Evolutionary conservation across 345 rosid genomes (phyloP).

Genomic region (Boechera divaricarpa): DNA sequence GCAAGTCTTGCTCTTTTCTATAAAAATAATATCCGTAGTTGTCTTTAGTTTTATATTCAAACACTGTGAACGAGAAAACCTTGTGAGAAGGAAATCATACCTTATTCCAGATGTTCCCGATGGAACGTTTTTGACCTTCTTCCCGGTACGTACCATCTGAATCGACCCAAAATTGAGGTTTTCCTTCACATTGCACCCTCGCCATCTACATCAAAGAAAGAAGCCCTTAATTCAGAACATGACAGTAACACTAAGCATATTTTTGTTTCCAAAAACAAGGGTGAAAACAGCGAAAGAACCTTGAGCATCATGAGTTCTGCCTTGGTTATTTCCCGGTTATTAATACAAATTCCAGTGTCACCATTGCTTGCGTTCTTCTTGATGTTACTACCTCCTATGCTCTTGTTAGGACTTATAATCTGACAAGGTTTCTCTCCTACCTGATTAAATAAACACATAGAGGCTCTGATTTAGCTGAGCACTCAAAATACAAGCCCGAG

Average conservation of each 20-base stretch:
- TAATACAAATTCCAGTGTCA: conserved; percentile 61
- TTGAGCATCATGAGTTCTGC: conserved; percentile 66
- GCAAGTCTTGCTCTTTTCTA: conserved; percentile 59
- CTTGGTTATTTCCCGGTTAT: conserved; percentile 71
- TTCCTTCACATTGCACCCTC: conserved; percentile 76
- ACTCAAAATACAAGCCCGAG: conserved; percentile 11
- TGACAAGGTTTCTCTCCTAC: conserved; percentile 79
- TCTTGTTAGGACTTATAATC: conserved; percentile 62
- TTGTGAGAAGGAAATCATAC: conserved; percentile 47
- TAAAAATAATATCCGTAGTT: conserved; percentile 7
- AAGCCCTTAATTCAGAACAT: conserved; percentile 21
- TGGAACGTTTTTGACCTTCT: conserved; percentile 69
- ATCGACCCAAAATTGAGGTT: conserved; percentile 66
- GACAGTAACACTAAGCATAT: background rate
- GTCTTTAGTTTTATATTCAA: conserved; percentile 22
- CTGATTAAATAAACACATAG: conserved; percentile 50
- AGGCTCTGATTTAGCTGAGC: conserved; percentile 26
- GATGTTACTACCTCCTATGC: conserved; percentile 59
- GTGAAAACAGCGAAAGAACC: conserved; percentile 50
- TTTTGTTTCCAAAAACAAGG: conserved; percentile 22
- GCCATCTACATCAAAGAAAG: conserved; percentile 51
- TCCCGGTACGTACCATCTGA: conserved; percentile 70
- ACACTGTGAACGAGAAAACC: conserved; percentile 9
- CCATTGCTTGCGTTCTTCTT: conserved; percentile 70
- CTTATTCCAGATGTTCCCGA: conserved; percentile 70